Evolutionary conservation across 1,139 yeast genomes (phyloP).

Genomic region (Zygosaccharomyces pseudobailii): DNA sequence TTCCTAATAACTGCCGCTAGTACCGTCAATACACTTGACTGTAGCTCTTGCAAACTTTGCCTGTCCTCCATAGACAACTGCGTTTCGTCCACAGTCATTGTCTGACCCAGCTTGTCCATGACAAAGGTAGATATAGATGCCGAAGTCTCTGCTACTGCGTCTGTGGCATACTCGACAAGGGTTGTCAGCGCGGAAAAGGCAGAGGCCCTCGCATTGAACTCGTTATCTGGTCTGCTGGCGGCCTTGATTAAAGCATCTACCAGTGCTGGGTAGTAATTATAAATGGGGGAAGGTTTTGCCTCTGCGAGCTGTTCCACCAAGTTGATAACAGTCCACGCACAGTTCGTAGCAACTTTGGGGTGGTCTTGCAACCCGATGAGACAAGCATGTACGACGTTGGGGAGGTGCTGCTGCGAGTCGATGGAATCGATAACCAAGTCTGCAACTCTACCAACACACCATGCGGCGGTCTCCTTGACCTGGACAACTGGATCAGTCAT

Average conservation of each 20-base stretch:
- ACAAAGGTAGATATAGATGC: conserved; percentile 72
- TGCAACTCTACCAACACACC: conserved; percentile 97
- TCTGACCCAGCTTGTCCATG: conserved; percentile 63
- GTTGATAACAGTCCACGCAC: conserved; percentile 96
- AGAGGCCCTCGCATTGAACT: conserved; percentile 84
- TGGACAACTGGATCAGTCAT: conserved; percentile 73
- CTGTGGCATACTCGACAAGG: conserved; percentile 69
- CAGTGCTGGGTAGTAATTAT: conserved; percentile 64
- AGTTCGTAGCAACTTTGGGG: conserved; percentile 88
- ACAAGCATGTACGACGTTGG: conserved; percentile 67
- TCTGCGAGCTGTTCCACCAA: conserved; percentile 80
- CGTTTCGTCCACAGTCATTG: conserved; percentile 52
- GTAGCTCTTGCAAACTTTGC: conserved; percentile 80
- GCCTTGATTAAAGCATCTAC: conserved; percentile 68
- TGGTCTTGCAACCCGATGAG: conserved; percentile 78
- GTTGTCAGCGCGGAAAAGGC: conserved; percentile 91
- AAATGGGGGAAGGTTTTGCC: conserved; percentile 57
- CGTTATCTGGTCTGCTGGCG: conserved; percentile 72
- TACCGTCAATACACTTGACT: conserved; percentile 78
- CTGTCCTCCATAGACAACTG: conserved; percentile 62
- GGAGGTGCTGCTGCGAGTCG: conserved; percentile 58
- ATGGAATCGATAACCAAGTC: conserved; percentile 80
- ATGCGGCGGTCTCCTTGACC: conserved; percentile 94
- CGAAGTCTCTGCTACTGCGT: conserved; percentile 63
- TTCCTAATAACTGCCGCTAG: conserved; percentile 86